Evolutionary conservation across 306 rosid genomes (phyloP).

Genomic region (Cicer arietinum): DNA sequence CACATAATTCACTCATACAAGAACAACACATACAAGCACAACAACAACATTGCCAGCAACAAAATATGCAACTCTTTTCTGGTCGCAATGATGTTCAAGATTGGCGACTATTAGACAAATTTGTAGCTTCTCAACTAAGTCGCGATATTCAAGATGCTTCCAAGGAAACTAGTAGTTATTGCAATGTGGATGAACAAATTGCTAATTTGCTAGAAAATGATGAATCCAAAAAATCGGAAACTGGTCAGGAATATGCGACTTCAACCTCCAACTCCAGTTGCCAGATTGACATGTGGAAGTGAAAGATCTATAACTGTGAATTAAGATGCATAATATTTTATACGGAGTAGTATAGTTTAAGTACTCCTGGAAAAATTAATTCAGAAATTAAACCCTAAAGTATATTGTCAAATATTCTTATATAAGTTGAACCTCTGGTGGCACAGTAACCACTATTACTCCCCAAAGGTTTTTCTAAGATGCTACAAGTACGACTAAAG

Average conservation of each 20-base stretch:
- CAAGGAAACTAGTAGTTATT: conserved; percentile 55
- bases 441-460: conserved; percentile 24
- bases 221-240: conserved; percentile 50
- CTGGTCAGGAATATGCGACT: conserved; percentile 52
- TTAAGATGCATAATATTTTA: conserved; percentile 53
- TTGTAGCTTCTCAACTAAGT: conserved; percentile 79
- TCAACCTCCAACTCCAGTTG: conserved; percentile 68
- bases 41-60: conserved; percentile 41
- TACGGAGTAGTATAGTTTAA: conserved; percentile 51
- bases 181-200: conserved; percentile 52
- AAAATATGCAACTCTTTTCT: conserved; percentile 43
- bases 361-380: not conserved
- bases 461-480: not conserved
- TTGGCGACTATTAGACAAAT: conserved; percentile 83
- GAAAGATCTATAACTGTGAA: conserved; percentile 41
- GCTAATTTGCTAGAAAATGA: conserved; percentile 46
- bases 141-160: conserved; percentile 55
- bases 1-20: conserved; percentile 46
- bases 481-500: conserved; percentile 16
- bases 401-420: conserved; percentile 32
- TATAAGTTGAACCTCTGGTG: conserved; percentile 32
- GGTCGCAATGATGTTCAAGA: conserved; percentile 53
- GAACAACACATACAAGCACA: conserved; percentile 42
- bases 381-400: conserved; percentile 11
- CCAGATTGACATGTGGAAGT: conserved; percentile 82